These are phyloP conservation scores for Hymenoscyphus infarciens DNA, from an alignment of 2,329 filamentous ascomycete species.

Conservation along the genomic window DNA sequence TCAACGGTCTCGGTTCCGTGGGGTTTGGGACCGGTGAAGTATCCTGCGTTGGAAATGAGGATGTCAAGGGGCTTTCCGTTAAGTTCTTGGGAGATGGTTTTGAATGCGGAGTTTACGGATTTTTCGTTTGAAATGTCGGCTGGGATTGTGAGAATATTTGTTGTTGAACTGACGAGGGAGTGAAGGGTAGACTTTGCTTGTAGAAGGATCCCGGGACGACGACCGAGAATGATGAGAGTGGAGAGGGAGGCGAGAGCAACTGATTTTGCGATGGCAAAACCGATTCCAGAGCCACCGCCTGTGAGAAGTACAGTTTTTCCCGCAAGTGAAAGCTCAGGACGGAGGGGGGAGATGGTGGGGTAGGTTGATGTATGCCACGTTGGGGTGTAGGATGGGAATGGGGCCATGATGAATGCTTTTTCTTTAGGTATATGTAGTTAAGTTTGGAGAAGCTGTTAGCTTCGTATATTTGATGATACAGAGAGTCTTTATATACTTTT, in stretches of 20 bases:
- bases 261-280: neutral
- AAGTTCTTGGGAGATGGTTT: neutral
- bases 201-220: neutral
- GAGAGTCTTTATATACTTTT: too few species aligned
- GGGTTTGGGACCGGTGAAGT: neutral
- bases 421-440: too few species aligned
- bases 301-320: conserved; percentile 42
- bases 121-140: neutral
- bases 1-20: neutral
- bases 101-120: neutral
- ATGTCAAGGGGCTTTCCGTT: neutral
- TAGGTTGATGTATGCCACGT: conserved; percentile 38
- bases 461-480: too few species aligned
- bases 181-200: neutral
- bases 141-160: neutral
- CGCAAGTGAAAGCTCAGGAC: conserved; percentile 39
- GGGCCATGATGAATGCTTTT: neutral
- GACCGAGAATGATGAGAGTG: neutral
- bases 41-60: neutral
- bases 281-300: conserved; percentile 33
- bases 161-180: neutral
- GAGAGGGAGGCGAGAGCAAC: neutral
- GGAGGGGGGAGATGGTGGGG: conserved; percentile 39
- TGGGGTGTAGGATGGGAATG: conserved; percentile 28
- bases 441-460: too few species aligned